Evolutionary conservation across 768 basidiomycete species (phyloP).

Genomic region (Agaricus blazei): DNA sequence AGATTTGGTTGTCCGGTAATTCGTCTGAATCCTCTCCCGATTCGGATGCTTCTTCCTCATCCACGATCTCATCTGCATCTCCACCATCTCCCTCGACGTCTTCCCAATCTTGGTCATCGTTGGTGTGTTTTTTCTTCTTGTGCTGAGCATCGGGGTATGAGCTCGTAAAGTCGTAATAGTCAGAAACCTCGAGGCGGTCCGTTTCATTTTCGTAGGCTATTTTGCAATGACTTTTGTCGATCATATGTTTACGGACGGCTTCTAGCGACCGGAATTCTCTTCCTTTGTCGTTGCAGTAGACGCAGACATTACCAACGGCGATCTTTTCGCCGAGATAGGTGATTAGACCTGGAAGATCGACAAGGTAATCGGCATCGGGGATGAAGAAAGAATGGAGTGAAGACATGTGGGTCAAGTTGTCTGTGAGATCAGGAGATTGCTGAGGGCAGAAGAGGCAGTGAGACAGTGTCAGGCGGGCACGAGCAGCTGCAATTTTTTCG

Average conservation of each 20-base stretch:
- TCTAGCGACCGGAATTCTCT: slow-evolving; percentile 79
- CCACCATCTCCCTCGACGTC: slow-evolving; percentile 39
- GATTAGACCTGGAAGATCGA: slow-evolving; percentile 79
- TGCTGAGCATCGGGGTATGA: slow-evolving; percentile 61
- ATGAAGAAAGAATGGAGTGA: slow-evolving; percentile 88
- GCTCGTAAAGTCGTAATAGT: slow-evolving; percentile 86
- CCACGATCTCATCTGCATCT: slow-evolving; percentile 37
- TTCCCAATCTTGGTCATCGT: slow-evolving; percentile 40
- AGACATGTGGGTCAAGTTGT: slow-evolving; percentile 86
- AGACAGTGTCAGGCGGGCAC: slow-evolving; percentile 51
- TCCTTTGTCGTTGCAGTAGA: slow-evolving; percentile 82
- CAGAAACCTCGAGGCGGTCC: slow-evolving; percentile 83
- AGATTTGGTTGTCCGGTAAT: slow-evolving; percentile 49
- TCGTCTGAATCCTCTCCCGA: slow-evolving; percentile 29
- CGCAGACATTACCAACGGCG: slow-evolving; percentile 87
- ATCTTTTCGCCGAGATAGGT: slow-evolving; percentile 89
- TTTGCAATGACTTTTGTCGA: slow-evolving; percentile 95
- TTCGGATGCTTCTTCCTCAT: slow-evolving; percentile 15
- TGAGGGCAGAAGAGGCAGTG: slow-evolving; percentile 86
- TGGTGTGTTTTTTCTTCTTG: slow-evolving; percentile 28
- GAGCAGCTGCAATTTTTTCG: slow-evolving; percentile 68
- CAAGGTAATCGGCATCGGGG: slow-evolving; percentile 87
- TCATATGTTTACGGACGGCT: slow-evolving; percentile 93
- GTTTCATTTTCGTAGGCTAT: slow-evolving; percentile 80
- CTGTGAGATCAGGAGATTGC: slow-evolving; percentile 45